These are phyloP conservation scores for Ceratorhiza oryzae-sativae DNA, from an alignment of 1,284 basidiomycete species.

Conservation along the genomic window DNA sequence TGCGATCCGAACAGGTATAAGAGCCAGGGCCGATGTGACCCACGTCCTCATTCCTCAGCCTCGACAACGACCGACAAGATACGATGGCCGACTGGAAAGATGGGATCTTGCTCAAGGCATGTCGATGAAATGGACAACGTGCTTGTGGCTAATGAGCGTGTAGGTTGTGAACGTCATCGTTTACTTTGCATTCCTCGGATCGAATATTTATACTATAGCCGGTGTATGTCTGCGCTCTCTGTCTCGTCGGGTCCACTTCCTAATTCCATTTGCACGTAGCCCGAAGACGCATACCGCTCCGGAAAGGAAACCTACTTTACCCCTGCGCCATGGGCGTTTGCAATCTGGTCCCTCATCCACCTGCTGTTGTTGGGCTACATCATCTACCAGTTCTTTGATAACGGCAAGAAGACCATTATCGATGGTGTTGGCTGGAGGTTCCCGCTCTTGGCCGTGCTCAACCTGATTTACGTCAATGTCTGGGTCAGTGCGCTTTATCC, in stretches of 20 bases:
- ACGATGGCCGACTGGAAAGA: conserved; percentile 42
- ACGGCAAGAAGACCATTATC: conserved; percentile 81
- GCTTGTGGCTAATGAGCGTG: not conserved
- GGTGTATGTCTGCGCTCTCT: conserved; percentile 61
- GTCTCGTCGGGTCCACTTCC: conserved; percentile 50
- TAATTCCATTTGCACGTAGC: not conserved
- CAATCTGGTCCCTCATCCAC: conserved; percentile 87
- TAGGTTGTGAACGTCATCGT: conserved; percentile 32
- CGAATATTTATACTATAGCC: conserved; percentile 85
- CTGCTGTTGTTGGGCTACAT: conserved; percentile 85
- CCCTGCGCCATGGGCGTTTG: conserved; percentile 86
- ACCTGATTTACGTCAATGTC: conserved; percentile 84
- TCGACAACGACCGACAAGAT: not conserved
- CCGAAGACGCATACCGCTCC: conserved; percentile 57
- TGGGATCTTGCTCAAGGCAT: conserved; percentile 37
- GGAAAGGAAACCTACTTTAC: conserved; percentile 88
- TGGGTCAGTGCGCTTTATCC: conserved; percentile 58
- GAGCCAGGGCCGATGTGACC: not conserved
- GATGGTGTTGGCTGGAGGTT: conserved; percentile 90
- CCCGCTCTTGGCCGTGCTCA: conserved; percentile 83
- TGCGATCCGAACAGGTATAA: conserved; percentile 12
- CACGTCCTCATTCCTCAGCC: not conserved
- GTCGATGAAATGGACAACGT: not conserved
- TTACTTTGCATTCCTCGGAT: conserved; percentile 50
- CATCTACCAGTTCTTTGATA: conserved; percentile 86